These are phyloP conservation scores for Mycosphaerella sp. DNA, from an alignment of 2,329 filamentous ascomycete genomes.

Conservation along the genomic window DNA sequence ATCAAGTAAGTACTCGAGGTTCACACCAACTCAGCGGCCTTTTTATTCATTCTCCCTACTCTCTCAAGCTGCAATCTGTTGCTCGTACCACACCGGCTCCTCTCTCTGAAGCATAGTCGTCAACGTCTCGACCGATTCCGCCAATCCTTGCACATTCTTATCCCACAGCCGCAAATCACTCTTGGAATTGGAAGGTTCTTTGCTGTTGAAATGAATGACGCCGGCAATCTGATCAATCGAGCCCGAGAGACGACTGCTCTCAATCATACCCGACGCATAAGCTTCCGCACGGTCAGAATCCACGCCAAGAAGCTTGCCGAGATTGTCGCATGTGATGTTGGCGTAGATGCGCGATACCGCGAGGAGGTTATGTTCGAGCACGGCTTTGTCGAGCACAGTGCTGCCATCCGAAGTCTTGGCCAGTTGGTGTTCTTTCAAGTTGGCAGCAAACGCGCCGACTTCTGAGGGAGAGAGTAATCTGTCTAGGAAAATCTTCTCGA, in stretches of 20 bases:
- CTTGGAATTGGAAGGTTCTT: slow-evolving; percentile 47
- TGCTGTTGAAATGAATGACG: slow-evolving; percentile 79
- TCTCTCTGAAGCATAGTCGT: slow-evolving; percentile 73
- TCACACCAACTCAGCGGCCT: no score
- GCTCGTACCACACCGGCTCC: slow-evolving; percentile 57
- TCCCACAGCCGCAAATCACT: slow-evolving; percentile 82
- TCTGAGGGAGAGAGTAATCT: slow-evolving; percentile 74
- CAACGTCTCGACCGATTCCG: slow-evolving; percentile 84
- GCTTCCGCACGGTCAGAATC: slow-evolving; percentile 77
- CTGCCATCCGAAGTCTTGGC: slow-evolving; percentile 84
- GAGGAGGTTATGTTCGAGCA: slow-evolving; percentile 92
- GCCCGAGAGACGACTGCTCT: slow-evolving; percentile 80
- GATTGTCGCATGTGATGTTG: slow-evolving; percentile 54
- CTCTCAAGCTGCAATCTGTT: slow-evolving; percentile 33
- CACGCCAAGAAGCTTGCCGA: slow-evolving; percentile 72
- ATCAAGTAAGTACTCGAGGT: no score
- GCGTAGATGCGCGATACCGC: slow-evolving; percentile 60
- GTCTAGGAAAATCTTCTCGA: slow-evolving; percentile 98
- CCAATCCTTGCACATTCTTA: slow-evolving; percentile 73
- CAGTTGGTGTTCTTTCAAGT: slow-evolving; percentile 78
- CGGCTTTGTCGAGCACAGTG: slow-evolving; percentile 86
- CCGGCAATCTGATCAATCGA: slow-evolving; percentile 91
- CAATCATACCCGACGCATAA: slow-evolving; percentile 91
- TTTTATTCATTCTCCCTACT: no score
- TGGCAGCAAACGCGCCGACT: slow-evolving; percentile 75